Evolutionary conservation across 2,329 filamentous ascomycete genomes (phyloP).

Genomic region (Botrytis fragariae): DNA sequence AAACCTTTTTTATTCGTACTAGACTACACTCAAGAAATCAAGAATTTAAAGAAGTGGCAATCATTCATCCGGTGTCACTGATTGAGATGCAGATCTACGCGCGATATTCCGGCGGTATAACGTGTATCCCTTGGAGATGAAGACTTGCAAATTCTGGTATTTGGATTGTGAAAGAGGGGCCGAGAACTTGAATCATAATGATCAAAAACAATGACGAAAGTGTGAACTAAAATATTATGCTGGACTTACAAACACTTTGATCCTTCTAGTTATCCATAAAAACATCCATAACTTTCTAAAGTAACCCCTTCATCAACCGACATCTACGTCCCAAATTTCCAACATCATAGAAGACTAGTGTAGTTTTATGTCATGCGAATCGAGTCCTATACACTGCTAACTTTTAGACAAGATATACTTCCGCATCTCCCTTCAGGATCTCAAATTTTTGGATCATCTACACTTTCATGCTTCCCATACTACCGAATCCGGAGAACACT

Average conservation of each 20-base stretch:
- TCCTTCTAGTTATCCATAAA: background rate
- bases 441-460: background rate
- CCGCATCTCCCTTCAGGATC: background rate
- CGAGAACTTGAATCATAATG: background rate
- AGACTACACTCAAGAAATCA: background rate
- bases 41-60: fast-evolving
- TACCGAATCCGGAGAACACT: fast-evolving
- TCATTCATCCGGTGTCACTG: background rate
- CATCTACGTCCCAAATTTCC: background rate
- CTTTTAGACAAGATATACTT: background rate
- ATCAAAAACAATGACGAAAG: background rate
- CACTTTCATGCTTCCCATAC: fast-evolving
- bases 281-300: background rate
- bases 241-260: no score
- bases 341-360: background rate
- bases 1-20: fast-evolving
- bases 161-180: background rate
- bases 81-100: fast-evolving
- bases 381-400: background rate
- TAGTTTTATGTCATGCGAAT: background rate
- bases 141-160: background rate
- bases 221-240: background rate
- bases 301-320: background rate
- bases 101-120: background rate
- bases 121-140: background rate